Evolutionary conservation across 108 stramenopile species (phyloP).

Genomic region (Nitzschia palea): DNA sequence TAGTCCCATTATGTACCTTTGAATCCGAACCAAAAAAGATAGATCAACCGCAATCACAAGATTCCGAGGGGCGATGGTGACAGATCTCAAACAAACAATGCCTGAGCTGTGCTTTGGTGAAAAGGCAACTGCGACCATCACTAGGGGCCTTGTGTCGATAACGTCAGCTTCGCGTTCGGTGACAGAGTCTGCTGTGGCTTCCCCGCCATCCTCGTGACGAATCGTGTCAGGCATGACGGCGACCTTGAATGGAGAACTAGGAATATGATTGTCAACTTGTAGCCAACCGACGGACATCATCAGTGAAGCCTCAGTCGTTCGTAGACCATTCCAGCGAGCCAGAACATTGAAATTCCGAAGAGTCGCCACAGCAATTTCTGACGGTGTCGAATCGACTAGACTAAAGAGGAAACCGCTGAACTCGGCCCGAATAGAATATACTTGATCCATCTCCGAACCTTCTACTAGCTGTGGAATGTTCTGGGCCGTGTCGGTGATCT

Average conservation of each 20-base stretch:
- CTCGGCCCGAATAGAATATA: slow-evolving; percentile 43
- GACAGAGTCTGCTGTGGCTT: no score
- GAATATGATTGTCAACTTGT: slow-evolving; percentile 80
- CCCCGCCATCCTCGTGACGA: neutral
- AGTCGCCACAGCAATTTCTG: slow-evolving; percentile 62
- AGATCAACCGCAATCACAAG: slow-evolving; percentile 60
- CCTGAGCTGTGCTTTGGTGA: slow-evolving; percentile 71
- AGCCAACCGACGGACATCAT: slow-evolving; percentile 59
- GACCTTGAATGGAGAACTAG: slow-evolving; percentile 73
- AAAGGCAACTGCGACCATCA: slow-evolving; percentile 53
- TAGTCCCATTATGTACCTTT: slow-evolving; percentile 55
- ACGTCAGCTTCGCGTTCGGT: neutral
- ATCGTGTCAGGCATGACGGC: slow-evolving; percentile 50
- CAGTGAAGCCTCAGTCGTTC: slow-evolving; percentile 49
- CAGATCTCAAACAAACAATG: slow-evolving; percentile 53
- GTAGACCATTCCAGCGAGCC: slow-evolving; percentile 54
- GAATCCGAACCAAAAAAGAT: slow-evolving; percentile 66
- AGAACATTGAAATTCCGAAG: slow-evolving; percentile 50
- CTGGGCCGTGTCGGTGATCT: neutral
- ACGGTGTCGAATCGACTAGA: slow-evolving; percentile 64
- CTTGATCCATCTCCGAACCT: slow-evolving; percentile 21
- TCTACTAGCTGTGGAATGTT: neutral
- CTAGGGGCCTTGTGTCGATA: slow-evolving; percentile 33
- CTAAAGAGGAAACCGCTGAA: slow-evolving; percentile 69
- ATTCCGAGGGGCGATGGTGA: slow-evolving; percentile 59